Evolutionary conservation across 164 flowering plant species (phyloP).

Genomic region (Annona cherimola): DNA sequence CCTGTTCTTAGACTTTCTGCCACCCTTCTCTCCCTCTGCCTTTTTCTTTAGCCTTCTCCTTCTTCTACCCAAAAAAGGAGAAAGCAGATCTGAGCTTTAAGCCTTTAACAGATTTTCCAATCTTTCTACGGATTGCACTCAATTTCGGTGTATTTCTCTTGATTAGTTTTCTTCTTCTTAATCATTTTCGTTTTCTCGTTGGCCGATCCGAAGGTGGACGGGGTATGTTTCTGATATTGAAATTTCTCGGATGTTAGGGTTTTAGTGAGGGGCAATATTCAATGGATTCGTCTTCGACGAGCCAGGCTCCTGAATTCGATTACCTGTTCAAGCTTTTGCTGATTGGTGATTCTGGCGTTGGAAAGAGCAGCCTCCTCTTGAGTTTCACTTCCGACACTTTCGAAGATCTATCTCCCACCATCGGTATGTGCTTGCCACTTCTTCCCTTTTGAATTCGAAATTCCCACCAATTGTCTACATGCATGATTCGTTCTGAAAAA

Average conservation of each 20-base stretch:
- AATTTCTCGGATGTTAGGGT: not conserved
- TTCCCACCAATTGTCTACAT: not conserved
- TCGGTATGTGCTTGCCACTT: slow-evolving; percentile 43
- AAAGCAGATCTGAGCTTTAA: not conserved
- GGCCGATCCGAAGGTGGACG: not conserved
- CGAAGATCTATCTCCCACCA: slow-evolving; percentile 74
- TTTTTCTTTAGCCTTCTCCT: not conserved
- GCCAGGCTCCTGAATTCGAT: slow-evolving; percentile 38
- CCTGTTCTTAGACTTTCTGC: not conserved
- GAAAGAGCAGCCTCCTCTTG: slow-evolving; percentile 86
- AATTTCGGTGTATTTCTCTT: not conserved
- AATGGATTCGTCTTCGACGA: slow-evolving; percentile 31
- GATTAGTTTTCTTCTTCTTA: not conserved
- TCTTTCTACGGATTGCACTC: not conserved
- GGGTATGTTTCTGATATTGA: not conserved
- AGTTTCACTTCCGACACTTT: slow-evolving; percentile 59
- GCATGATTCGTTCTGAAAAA: too few species aligned
- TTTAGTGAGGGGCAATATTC: not conserved
- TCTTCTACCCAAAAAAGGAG: not conserved
- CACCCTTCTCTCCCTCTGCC: not conserved
- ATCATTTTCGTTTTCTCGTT: too few species aligned
- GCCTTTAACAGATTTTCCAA: not conserved
- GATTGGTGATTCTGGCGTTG: slow-evolving; percentile 89
- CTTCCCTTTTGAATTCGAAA: not conserved
- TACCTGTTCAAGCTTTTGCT: slow-evolving; percentile 80